A percentile compares a stretch with the other conserved stretches of the same genome.
Evolutionary conservation across 2,329 filamentous ascomycete genomes (phyloP).

Genomic region (Fusarium equiseti): DNA sequence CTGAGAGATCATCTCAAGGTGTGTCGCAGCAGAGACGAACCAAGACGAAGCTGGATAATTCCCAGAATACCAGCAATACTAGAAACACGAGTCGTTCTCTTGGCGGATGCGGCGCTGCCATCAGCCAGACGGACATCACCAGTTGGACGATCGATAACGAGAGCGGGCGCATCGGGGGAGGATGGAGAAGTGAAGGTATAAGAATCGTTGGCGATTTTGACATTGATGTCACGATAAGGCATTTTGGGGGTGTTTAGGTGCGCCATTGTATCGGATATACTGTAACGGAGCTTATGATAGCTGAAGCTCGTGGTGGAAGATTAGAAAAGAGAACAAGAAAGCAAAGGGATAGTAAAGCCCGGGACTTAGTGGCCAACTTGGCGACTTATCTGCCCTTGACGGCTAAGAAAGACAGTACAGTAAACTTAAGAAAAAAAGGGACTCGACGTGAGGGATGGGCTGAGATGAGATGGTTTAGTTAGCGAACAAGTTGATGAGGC

Average conservation of each 20-base stretch:
- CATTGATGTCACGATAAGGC: conserved; percentile 96
- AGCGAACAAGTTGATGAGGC: conserved; percentile 44
- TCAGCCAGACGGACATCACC: conserved; percentile 90
- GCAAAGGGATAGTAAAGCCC: conserved; percentile 19
- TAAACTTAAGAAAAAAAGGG: conserved; percentile 37
- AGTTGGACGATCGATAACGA: conserved; percentile 91
- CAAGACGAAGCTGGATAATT: conserved; percentile 91
- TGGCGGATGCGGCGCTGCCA: conserved; percentile 78
- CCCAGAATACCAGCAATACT: conserved; percentile 96
- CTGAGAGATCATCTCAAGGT: conserved; percentile 18
- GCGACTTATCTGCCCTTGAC: conserved; percentile 39
- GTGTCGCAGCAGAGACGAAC: conserved; percentile 62
- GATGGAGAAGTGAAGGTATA: conserved; percentile 98
- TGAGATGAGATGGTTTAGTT: conserved; percentile 34
- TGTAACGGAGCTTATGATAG: conserved; percentile 17
- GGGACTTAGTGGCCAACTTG: conserved; percentile 34
- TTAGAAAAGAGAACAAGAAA: conserved; percentile 21
- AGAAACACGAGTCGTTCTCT: conserved; percentile 79
- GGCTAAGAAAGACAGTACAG: conserved; percentile 25
- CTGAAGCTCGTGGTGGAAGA: conserved; percentile 24
- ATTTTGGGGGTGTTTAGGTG: conserved; percentile 56
- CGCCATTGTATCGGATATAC: conserved; percentile 51
- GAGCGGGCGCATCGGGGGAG: conserved; percentile 85
- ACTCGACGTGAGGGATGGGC: conserved; percentile 40
- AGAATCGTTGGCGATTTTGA: conserved; percentile 89